Conservation (phyloP, 2,329 filamentous ascomycete genomes). For the Trichoderma sp. region DNA sequence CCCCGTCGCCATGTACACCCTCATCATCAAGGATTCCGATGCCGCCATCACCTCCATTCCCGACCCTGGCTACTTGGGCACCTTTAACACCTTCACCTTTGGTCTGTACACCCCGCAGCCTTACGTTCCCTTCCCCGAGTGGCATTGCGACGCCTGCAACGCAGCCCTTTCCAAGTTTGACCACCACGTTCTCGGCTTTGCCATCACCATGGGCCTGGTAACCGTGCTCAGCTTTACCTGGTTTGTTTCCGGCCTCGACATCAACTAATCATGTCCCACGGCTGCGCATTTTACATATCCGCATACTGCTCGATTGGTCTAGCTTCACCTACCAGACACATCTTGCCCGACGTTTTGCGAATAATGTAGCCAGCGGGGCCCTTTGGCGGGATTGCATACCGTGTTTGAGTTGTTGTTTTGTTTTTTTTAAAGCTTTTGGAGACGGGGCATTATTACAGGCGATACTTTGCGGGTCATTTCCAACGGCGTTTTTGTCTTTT, state of each 20-base stretch:
- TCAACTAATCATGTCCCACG: slow-evolving; percentile 30
- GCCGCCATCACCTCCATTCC: slow-evolving; percentile 51
- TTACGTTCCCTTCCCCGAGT: slow-evolving; percentile 55
- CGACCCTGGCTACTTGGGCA: slow-evolving; percentile 57
- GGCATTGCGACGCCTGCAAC: slow-evolving; percentile 61
- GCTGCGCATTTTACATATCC: not conserved
- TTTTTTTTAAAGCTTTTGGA: not conserved
- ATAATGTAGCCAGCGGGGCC: not conserved
- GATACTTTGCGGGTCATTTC: slow-evolving; percentile 17
- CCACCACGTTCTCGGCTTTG: slow-evolving; percentile 50
- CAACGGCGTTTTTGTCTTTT: slow-evolving; percentile 17
- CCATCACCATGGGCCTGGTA: slow-evolving; percentile 54
- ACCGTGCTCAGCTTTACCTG: slow-evolving; percentile 64
- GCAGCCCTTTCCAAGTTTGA: slow-evolving; percentile 51
- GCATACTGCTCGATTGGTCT: not conserved
- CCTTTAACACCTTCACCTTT: slow-evolving; percentile 53
- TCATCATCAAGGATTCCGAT: slow-evolving; percentile 63
- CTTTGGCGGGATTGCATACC: not conserved
- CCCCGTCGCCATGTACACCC: slow-evolving; percentile 57
- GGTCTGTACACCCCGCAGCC: slow-evolving; percentile 57
- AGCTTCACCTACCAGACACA: not conserved
- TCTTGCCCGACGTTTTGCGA: not conserved
- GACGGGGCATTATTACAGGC: not conserved
- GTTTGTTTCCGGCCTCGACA: slow-evolving; percentile 58
- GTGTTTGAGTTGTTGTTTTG: not conserved